Conservation (phyloP, 2,329 filamentous ascomycete genomes). For the Fusarium foetens region DNA sequence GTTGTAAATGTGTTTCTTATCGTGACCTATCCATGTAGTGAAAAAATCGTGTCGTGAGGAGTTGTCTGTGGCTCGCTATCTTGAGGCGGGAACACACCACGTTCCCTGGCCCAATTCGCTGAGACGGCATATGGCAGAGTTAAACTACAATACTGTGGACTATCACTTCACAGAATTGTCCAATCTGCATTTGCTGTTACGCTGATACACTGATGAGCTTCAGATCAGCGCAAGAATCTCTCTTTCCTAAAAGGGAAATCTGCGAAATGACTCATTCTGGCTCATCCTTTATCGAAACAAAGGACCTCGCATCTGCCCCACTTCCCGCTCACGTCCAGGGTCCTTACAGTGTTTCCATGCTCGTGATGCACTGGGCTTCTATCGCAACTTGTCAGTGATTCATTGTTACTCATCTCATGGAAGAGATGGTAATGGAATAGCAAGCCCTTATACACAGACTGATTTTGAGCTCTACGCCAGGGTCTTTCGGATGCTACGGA, state of each 20-base stretch:
- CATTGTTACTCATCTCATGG: constrained; percentile 38
- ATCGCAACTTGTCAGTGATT: constrained; percentile 39
- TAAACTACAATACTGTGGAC: neutral
- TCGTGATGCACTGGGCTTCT: constrained; percentile 16
- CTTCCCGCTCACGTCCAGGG: neutral
- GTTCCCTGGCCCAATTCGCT: neutral
- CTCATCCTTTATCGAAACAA: constrained; percentile 41
- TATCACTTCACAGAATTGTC: neutral
- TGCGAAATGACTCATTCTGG: constrained; percentile 49
- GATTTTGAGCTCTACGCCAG: neutral
- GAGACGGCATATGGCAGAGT: neutral
- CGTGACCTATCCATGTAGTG: neutral
- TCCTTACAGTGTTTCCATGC: constrained; percentile 5
- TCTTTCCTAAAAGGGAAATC: constrained; percentile 28
- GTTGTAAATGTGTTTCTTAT: neutral
- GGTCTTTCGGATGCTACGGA: neutral
- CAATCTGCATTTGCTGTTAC: neutral
- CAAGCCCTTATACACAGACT: neutral
- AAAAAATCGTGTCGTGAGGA: neutral
- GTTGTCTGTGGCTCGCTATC: neutral
- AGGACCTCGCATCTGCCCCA: neutral
- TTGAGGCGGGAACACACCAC: neutral
- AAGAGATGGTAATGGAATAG: neutral
- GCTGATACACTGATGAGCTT: neutral
- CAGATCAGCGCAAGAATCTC: neutral